Percentiles rank a stretch among this genome's conserved stretches.
These are phyloP conservation scores for Camillea tinctor DNA, from an alignment of 2,329 filamentous ascomycete genomes.

Conservation along the genomic window DNA sequence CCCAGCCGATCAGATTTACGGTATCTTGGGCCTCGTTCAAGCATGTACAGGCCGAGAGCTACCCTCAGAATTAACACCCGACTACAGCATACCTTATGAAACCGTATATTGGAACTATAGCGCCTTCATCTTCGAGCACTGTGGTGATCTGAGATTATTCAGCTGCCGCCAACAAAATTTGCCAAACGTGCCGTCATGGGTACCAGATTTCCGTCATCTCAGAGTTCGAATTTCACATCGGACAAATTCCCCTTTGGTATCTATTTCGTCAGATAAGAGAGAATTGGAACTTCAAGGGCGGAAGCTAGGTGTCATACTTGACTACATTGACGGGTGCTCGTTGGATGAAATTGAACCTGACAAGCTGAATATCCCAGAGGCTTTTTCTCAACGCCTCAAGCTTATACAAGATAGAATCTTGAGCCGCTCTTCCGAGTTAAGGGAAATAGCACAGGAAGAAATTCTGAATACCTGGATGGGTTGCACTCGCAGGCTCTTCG, in stretches of 20 bases:
- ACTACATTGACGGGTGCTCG: too few species aligned
- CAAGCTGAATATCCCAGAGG: too few species aligned
- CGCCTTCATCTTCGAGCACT: constrained; percentile 6
- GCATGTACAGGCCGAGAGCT: too few species aligned
- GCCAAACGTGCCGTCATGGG: constrained; percentile 20
- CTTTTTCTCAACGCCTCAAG: too few species aligned
- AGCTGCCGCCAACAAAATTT: background rate
- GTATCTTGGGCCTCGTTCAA: constrained; percentile 7
- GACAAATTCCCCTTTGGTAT: background rate
- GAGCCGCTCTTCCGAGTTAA: too few species aligned
- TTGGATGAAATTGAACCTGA: too few species aligned
- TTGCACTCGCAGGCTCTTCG: too few species aligned
- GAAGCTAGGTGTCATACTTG: too few species aligned
- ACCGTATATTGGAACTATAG: constrained; percentile 20
- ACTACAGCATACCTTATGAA: constrained; percentile 16
- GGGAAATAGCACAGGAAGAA: too few species aligned
- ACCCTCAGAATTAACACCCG: constrained; percentile 12
- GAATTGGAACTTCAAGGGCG: constrained; percentile 12
- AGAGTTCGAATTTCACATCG: too few species aligned
- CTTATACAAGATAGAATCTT: too few species aligned
- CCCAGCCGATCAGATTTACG: constrained; percentile 16
- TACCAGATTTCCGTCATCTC: constrained; percentile 25
- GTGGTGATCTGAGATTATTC: constrained; percentile 13
- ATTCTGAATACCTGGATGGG: too few species aligned
- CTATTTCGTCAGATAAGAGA: constrained; percentile 13